Base-by-base conservation (phyloP, 1,139 yeast genomes). In the Magnusiomyces paraingens region DNA sequence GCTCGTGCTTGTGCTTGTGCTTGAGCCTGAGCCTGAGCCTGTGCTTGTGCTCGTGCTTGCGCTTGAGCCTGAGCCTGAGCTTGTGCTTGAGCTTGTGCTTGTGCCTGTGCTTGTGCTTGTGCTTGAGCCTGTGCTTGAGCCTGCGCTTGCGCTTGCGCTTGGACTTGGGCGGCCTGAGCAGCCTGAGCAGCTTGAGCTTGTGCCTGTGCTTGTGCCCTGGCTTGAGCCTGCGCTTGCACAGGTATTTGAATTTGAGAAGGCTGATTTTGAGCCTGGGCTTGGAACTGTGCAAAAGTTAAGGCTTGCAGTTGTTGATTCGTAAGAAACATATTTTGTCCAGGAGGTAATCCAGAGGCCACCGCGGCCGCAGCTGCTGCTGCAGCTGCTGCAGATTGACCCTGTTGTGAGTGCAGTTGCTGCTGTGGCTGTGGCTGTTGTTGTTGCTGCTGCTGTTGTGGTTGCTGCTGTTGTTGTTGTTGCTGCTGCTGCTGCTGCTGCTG, bases 31-130 rank as follows among this genome's bases (percentile, higher is more conserved):
- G 40, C 40, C 17, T 40, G 44, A 14, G 44, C 44, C 36, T 44
- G 48, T 18, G 39, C 48, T 21, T 26, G 18, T n/a, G n/a, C n/a
- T n/a, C n/a, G n/a, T n/a, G n/a, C 51, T 26, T 44, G 48, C 4
- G 18, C 38, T 36, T 44, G 48, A 4, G 21, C 48, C 21, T 44
- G 48, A 4, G 21, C 39, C 14, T 26, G 48, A 4, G 36, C 38
- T n/a, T 44, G 48, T 3, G 36, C 48, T 18, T 17, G 52, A 35
- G 50, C 43, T 20, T 47, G 43, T 35, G 50, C 20, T 32, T 47
- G 50, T 15, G 36, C 41, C 20, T 48, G 51, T 40, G 50, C 43
- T 10, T 44, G 48, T n/a, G 36, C 17, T 32, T 44, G 48, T 5
- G 18, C 36, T 44, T 44, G 48, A 4, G 39, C 12, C 14, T 26